These are phyloP conservation scores for Phaeosphaeriaceae sp. DNA, from an alignment of 2,329 filamentous ascomycete genomes.

Conservation along the genomic window DNA sequence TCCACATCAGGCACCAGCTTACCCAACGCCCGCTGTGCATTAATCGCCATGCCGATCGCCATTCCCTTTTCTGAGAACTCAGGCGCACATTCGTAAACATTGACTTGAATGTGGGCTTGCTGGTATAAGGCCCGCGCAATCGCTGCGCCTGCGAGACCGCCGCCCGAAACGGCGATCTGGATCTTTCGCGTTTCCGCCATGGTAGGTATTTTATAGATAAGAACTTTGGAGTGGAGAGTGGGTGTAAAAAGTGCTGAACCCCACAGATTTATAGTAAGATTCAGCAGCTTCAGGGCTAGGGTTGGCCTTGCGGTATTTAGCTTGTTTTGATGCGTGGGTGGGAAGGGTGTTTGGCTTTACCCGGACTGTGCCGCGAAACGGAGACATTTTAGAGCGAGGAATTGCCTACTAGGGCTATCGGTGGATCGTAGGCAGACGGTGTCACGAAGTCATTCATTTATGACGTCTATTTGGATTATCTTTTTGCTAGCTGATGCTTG, in stretches of 20 bases:
- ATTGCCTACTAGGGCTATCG: too few relatives aligned
- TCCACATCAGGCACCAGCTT: conserved; percentile 1
- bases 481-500: too few relatives aligned
- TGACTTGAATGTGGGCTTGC: conserved; percentile 38
- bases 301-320: background rate
- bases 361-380: conserved; percentile 3
- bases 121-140: conserved; percentile 46
- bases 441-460: too few relatives aligned
- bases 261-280: conserved; percentile 1
- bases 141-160: conserved; percentile 45
- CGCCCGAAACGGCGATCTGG: conserved; percentile 37
- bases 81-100: conserved; percentile 46
- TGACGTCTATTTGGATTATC: too few relatives aligned
- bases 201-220: background rate
- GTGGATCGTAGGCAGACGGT: too few relatives aligned
- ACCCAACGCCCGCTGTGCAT: conserved; percentile 28
- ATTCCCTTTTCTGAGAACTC: conserved; percentile 44
- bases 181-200: conserved; percentile 6
- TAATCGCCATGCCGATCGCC: conserved; percentile 48
- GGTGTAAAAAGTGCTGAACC: background rate
- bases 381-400: too few relatives aligned
- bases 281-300: background rate
- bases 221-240: background rate
- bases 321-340: background rate
- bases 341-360: conserved; percentile 1